A percentile compares a stretch with the other conserved stretches of the same genome.
These are phyloP conservation scores for Clarireedia sp. DNA, from an alignment of 2,329 filamentous ascomycete genomes.

Conservation along the genomic window DNA sequence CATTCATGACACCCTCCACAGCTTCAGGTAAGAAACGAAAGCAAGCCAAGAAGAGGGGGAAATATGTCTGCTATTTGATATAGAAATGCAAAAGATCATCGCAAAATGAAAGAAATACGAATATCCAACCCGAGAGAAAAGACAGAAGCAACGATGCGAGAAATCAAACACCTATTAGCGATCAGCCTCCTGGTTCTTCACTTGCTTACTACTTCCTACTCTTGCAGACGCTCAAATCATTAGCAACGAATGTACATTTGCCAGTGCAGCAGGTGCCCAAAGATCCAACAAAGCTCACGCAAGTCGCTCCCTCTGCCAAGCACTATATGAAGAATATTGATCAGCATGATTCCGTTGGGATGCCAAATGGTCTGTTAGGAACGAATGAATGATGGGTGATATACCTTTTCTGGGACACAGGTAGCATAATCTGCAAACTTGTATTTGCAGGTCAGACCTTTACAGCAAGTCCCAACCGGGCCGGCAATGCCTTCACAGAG, in stretches of 20 bases:
- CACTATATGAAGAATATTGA: background rate
- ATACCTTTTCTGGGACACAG: conserved; percentile 4
- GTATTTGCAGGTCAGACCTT: background rate
- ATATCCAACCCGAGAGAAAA: too few species aligned
- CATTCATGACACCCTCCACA: too few species aligned
- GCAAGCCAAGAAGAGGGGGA: too few species aligned
- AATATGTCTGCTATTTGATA: too few species aligned
- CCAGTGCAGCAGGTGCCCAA: background rate
- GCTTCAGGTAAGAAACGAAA: too few species aligned
- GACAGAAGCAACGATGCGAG: too few species aligned
- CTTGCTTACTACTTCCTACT: background rate
- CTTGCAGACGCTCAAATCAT: background rate
- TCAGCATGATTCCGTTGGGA: background rate
- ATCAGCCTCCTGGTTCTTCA: background rate
- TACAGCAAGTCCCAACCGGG: conserved; percentile 1
- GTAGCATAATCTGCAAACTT: conserved; percentile 1
- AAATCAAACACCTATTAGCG: too few species aligned
- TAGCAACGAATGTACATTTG: background rate
- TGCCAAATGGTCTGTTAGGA: background rate
- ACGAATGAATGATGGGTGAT: background rate
- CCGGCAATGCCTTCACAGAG: conserved; percentile 2
- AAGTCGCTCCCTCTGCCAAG: background rate
- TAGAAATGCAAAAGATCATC: too few species aligned
- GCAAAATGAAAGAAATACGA: too few species aligned
- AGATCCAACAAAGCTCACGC: background rate